phyloP scores from a whole-genome alignment of 139 green algal species.

The Picochlorum sp. region DNA sequence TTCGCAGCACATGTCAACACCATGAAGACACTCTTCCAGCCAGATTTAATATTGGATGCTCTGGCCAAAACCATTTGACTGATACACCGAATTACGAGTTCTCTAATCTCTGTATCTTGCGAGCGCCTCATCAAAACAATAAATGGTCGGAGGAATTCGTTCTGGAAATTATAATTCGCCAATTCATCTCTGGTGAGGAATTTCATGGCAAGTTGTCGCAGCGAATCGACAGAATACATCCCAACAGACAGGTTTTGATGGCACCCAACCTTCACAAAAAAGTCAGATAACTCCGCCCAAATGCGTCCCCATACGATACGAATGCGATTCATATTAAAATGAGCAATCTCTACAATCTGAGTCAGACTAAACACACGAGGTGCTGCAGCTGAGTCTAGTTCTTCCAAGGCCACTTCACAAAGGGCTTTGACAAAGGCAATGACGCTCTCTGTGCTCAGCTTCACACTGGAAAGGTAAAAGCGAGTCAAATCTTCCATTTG shows the following conservation, averaged over 20 bases:
- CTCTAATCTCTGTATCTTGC: conserved; percentile 81
- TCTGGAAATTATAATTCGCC: conserved; percentile 98
- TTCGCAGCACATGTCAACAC: conserved; percentile 93
- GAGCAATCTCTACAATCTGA: conserved; percentile 94
- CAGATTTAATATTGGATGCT: conserved; percentile 91
- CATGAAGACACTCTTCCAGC: conserved; percentile 99
- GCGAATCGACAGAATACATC: conserved; percentile 73
- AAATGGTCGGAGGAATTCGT: conserved; percentile 97
- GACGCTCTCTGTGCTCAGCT: conserved; percentile 64
- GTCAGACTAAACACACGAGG: conserved; percentile 85
- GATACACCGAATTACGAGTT: conserved; percentile 91
- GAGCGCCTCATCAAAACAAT: conserved; percentile 89
- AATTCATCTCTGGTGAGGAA: conserved; percentile 97
- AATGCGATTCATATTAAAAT: conserved; percentile 98
- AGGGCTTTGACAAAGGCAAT: conserved; percentile 88
- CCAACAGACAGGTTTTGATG: conserved; percentile 56
- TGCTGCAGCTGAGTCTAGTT: conserved; percentile 39
- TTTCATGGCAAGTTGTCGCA: conserved; percentile 77
- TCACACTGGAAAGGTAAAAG: conserved; percentile 48
- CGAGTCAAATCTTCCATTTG: conserved; percentile 52
- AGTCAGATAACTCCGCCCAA: conserved; percentile 87
- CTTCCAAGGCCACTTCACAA: conserved; percentile 47
- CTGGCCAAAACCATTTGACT: conserved; percentile 86
- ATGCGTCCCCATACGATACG: conserved; percentile 92
- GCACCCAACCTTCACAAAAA: conserved; percentile 82